Conservation (phyloP, 1,139 yeast species). For the Arxiozyma heterogenica region DNA sequence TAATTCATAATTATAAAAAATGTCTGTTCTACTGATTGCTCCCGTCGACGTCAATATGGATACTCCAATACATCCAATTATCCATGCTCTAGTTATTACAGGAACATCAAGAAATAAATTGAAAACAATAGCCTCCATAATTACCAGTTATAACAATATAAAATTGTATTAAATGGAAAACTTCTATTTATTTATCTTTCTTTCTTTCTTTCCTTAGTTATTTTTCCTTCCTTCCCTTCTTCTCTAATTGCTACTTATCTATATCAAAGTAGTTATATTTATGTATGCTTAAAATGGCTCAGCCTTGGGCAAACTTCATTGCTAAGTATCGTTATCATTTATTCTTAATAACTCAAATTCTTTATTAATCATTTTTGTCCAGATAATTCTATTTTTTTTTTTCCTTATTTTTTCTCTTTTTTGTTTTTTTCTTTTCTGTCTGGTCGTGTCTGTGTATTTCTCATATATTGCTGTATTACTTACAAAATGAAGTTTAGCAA, state of each 20-base stretch:
- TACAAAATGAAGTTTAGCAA: too few relatives aligned
- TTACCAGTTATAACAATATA: neutral
- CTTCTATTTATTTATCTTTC: neutral
- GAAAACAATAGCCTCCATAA: slow-evolving; percentile 24
- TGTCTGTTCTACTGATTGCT: slow-evolving; percentile 17
- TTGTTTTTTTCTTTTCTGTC: too few relatives aligned
- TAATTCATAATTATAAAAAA: slow-evolving; percentile 24
- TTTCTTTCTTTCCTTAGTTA: neutral
- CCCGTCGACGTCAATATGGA: slow-evolving; percentile 20
- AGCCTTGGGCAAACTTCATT: too few relatives aligned
- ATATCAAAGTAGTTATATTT: too few relatives aligned
- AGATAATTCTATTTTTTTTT: too few relatives aligned
- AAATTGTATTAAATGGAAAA: neutral
- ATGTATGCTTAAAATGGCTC: neutral
- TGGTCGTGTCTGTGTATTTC: too few relatives aligned
- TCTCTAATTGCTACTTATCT: neutral
- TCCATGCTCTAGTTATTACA: slow-evolving; percentile 25
- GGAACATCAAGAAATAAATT: slow-evolving; percentile 25
- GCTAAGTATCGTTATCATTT: too few relatives aligned
- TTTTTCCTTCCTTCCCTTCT: neutral
- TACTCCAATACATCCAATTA: slow-evolving; percentile 21
- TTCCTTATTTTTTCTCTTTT: too few relatives aligned
- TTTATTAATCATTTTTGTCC: too few relatives aligned
- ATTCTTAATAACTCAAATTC: too few relatives aligned
- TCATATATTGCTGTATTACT: too few relatives aligned